Evolutionary conservation across 108 stramenopile genomes (phyloP), one percentile per base, ranked within the genome.

Genomic region (Cyclostephanos invisitatus): DNA sequence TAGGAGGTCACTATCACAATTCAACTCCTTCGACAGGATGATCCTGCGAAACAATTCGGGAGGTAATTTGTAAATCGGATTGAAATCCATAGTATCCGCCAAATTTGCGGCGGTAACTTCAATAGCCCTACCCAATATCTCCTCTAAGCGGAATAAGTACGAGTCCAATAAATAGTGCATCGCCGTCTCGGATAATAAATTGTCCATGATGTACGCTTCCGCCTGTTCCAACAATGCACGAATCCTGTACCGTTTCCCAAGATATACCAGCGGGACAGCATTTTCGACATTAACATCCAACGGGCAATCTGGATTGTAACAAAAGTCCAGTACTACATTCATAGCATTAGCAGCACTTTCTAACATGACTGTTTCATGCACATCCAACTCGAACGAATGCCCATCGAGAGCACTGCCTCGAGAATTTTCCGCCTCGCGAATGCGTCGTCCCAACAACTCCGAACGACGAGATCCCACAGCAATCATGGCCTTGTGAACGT

Each of bases 401-500:
- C 66, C 70, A 63, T 72, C 70, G 27, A 70, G 77, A 62, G 49
- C 42, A 2, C 56, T 42, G 21, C 57, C 68, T 22, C 67, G 25
- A 46, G 62, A 60, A 38, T 66, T 68, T 10, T 73, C 79, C 0
- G 79, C 72, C 25, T 80, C 79, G 53, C 79, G 72, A 28, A 80
- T 80, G 51, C 67, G 72, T 42, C 79, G 72, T 18, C 79, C 71
- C 20, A 80, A 46, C 40, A 68, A 53, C 27, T 80, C 79, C 11
- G 72, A 74, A 40, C 79, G 67, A 65, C 68, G 73, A 17, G 42
- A 47, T 32, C 79, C 79, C 22, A 80, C 79, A 2, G 79, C 79
- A 17, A 80, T 67, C 79, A 80, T 80, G 35, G 72, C 79, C 57
- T 80, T 80, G 57, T 80, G 79, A 44, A 80, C 79, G 40, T 74